Base-by-base conservation (phyloP, 257 asterid genomes). In the Ilex asprella region DNA sequence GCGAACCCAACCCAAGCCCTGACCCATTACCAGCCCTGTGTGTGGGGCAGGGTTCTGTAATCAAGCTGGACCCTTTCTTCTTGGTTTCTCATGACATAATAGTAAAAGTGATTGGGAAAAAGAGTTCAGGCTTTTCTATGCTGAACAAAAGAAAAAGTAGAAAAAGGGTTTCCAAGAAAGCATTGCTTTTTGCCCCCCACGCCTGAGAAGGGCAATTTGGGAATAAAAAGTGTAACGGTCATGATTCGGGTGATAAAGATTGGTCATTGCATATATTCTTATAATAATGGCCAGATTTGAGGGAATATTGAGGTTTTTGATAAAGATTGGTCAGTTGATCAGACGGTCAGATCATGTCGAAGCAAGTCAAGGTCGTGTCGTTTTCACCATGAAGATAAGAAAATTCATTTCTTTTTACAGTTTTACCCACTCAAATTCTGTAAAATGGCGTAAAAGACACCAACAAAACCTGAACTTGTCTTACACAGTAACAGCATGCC, bases 401-500 rank as follows among this genome's bases (percentile, higher is more conserved):
- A 9, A 27, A 10, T 32, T 53, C 13, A 14, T 51, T 49, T 54
- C 12, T 39, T 67, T 16, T 6, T 52, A 39, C 6, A 32, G 39
- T 39, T 39, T 55, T 57, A 13, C 4, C 57, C 52, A 6, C 13
- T 30, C 35, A 58, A 59, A 62, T 54, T 12, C 43, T n/a, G 35
- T 31, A 56, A 30, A 51, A 39, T 30, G 56, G 32, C 43, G 63
- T 46, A 59, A 69, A 12, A 62, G 39, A 64, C 31, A 68, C 14
- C 56, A 69, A 60, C 29, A n/a, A 27, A 31, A 56, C 11, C 2
- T 2, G 15, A 16, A 5, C 11, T 30, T 71, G 82, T 74, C 95
- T 85, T 90, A 87, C 97, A 90, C 97, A 39, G 97, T 90, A 30
- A 89, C 97, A 55, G 97, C 97, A 81, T 89, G 97, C 68, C 97